phyloP scores from a whole-genome alignment of 768 basidiomycete species.

The Suillus clintonianus region DNA sequence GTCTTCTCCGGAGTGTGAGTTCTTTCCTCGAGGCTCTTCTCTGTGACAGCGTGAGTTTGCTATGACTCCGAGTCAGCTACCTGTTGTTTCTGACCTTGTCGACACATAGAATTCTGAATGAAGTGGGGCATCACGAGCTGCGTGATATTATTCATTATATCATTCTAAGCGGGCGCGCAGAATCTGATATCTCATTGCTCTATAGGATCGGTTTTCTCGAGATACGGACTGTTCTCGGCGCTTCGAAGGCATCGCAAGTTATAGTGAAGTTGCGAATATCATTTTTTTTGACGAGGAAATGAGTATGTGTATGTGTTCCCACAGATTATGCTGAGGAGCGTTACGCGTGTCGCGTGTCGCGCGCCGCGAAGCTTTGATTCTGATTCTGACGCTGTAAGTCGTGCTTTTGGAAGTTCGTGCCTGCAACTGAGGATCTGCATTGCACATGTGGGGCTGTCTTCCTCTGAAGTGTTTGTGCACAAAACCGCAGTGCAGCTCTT shows the following conservation, averaged over 20 bases:
- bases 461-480: no score
- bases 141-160: no score
- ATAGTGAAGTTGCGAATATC: not conserved
- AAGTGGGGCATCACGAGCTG: not conserved
- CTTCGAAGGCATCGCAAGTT: not conserved
- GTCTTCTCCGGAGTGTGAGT: not conserved
- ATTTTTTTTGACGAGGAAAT: no score
- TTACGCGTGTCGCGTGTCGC: not conserved
- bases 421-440: not conserved
- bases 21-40: not conserved
- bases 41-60: not conserved
- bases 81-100: not conserved
- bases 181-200: not conserved
- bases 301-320: not conserved
- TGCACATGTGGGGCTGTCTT: not conserved
- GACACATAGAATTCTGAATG: not conserved
- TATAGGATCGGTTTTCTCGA: not conserved
- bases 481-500: no score
- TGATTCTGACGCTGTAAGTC: not conserved
- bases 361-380: no score
- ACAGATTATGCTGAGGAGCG: not conserved
- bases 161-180: not conserved
- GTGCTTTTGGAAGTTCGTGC: not conserved
- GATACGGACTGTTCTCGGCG: not conserved
- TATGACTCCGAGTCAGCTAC: not conserved